Conservation (phyloP, 805 yeast species). For the Saccharomycopsis lassenensis region DNA sequence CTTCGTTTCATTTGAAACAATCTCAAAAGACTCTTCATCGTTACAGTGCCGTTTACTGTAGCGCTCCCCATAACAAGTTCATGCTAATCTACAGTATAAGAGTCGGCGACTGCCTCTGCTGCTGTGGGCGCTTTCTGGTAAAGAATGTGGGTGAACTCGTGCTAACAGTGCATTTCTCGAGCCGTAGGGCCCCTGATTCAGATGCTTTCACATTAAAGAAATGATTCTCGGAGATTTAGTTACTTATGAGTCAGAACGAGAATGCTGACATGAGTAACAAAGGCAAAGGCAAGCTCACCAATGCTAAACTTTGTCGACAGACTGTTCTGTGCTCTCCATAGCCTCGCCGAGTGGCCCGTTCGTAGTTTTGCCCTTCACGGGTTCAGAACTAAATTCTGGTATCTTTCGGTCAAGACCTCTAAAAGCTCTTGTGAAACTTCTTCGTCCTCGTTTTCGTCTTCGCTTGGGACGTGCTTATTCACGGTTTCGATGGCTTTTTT, state of each 20-base stretch:
- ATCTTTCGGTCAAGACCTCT: slow-evolving; percentile 44
- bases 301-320: no score
- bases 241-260: no score
- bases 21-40: slow-evolving; percentile 1
- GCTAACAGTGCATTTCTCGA: no score
- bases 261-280: no score
- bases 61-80: slow-evolving; percentile 1
- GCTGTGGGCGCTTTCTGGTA: no score
- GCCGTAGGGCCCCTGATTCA: no score
- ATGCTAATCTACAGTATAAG: slow-evolving; percentile 5
- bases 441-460: no score
- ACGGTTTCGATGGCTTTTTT: slow-evolving; percentile 41
- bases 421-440: slow-evolving; percentile 46
- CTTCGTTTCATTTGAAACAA: slow-evolving; percentile 5
- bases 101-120: no score
- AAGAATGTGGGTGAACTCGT: no score
- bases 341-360: slow-evolving; percentile 46
- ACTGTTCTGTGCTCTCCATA: slow-evolving; percentile 21
- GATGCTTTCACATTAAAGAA: no score
- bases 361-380: slow-evolving; percentile 41
- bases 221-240: no score
- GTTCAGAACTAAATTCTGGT: slow-evolving; percentile 39
- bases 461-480: slow-evolving; percentile 27
- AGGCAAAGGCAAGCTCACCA: no score
- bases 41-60: neutral